Evolutionary conservation across 176 grass and related monocot genomes (phyloP).

Genomic region (Avena insularis): DNA sequence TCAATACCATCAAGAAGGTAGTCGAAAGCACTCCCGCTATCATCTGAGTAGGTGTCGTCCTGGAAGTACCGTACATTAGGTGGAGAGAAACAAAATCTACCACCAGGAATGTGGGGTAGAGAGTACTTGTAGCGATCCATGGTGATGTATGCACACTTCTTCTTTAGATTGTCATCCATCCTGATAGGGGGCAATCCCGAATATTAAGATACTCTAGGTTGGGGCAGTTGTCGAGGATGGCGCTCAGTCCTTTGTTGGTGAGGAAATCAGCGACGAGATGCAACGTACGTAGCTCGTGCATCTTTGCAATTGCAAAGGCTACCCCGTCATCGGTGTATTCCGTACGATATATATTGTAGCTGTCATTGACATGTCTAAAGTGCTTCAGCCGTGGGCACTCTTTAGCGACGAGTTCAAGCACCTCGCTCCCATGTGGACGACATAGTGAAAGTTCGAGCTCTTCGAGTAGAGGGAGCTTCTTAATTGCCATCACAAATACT

Average conservation of each 20-base stretch:
- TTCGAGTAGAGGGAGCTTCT: conserved; percentile 1
- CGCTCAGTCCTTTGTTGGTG: not conserved
- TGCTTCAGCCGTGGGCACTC: not conserved
- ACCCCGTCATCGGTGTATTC: not conserved
- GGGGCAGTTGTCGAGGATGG: not conserved
- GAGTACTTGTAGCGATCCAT: not conserved
- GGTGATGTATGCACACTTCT: not conserved
- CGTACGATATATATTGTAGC: not conserved
- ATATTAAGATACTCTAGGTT: not conserved
- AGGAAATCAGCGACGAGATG: not conserved
- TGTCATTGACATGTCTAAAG: not conserved
- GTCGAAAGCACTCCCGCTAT: not conserved
- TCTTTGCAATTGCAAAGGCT: not conserved
- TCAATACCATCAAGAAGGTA: not conserved
- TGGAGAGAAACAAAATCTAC: not conserved
- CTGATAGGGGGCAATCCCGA: not conserved
- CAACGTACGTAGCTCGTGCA: conserved; percentile 5
- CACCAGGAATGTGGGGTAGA: not conserved
- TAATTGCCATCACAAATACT: not conserved
- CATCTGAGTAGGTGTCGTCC: not conserved
- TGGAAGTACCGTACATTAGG: not conserved
- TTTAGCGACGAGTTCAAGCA: not conserved
- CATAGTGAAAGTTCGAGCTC: not conserved
- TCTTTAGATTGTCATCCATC: not conserved
- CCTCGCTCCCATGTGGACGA: not conserved